Evolutionary conservation across 257 asterid species (phyloP).

Genomic region (Gynochthodes officinalis): DNA sequence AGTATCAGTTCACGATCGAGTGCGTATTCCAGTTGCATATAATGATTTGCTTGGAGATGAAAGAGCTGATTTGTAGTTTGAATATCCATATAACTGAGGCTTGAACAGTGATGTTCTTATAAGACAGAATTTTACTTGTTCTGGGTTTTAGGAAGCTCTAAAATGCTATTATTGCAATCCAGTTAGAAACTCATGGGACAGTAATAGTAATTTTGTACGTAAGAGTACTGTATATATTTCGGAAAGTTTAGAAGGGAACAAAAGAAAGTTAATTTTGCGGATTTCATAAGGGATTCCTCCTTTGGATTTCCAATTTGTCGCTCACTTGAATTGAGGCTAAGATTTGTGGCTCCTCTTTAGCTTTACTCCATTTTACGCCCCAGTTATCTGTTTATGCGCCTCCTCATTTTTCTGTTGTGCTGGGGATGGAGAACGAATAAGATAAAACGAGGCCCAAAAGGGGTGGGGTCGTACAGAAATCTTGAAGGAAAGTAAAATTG

Average conservation of each 20-base stretch:
- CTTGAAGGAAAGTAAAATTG: background rate
- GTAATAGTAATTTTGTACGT: background rate
- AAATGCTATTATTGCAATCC: background rate
- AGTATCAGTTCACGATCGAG: conserved; percentile 58
- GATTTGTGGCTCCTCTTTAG: too few relatives aligned
- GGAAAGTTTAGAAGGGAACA: background rate
- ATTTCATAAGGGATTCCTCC: background rate
- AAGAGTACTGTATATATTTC: conserved; percentile 10
- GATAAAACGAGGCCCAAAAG: background rate
- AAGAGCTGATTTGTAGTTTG: conserved; percentile 5
- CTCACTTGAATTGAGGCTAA: background rate
- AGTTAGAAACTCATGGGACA: background rate
- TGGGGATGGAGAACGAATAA: background rate
- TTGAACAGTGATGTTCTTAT: background rate
- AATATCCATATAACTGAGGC: background rate
- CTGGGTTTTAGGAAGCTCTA: background rate
- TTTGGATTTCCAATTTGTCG: background rate
- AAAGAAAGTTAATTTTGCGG: background rate
- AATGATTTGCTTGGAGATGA: conserved; percentile 57
- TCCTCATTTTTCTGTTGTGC: too few relatives aligned
- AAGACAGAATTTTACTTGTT: background rate
- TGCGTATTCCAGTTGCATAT: conserved; percentile 70
- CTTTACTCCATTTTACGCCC: background rate
- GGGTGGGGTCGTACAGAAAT: background rate
- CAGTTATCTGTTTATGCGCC: too few relatives aligned